These are phyloP conservation scores for Anisodus acutangulus DNA, from an alignment of 257 asterid species.

Conservation along the genomic window DNA sequence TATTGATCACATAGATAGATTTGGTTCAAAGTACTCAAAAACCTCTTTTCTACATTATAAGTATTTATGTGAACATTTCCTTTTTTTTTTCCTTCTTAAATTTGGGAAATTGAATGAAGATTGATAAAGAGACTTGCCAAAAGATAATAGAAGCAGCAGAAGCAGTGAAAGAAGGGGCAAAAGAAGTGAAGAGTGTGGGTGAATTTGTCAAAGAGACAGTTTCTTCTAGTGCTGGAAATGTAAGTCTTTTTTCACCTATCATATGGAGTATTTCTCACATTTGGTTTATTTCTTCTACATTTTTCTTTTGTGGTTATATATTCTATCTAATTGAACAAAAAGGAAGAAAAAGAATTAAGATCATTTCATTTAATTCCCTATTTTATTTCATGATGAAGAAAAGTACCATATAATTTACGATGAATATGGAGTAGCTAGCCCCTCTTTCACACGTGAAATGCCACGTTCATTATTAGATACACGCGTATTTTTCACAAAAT, in stretches of 20 bases:
- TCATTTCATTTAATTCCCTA: not conserved
- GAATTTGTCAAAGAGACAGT: slow-evolving; percentile 48
- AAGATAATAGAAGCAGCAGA: slow-evolving; percentile 77
- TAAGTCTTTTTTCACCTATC: slow-evolving; percentile 26
- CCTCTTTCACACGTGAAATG: no score
- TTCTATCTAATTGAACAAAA: not conserved
- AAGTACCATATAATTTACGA: no score
- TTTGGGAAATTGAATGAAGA: slow-evolving; percentile 31
- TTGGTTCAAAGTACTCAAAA: not conserved
- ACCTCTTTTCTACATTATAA: no score
- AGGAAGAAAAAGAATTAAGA: not conserved
- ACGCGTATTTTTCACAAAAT: no score
- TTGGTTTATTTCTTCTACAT: not conserved
- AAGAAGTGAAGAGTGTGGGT: slow-evolving; percentile 60
- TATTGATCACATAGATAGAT: not conserved
- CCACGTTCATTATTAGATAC: no score
- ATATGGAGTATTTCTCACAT: not conserved
- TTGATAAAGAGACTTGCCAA: slow-evolving; percentile 70
- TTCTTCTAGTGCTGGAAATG: slow-evolving; percentile 56
- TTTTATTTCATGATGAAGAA: not conserved
- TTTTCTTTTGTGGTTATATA: not conserved
- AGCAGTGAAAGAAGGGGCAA: slow-evolving; percentile 69
- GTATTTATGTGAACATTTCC: not conserved
- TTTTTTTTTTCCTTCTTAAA: not conserved
- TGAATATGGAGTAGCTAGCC: no score